Percentiles rank a stretch among this genome's conserved stretches.
Conservation (phyloP, 176 grass and related monocot species). For the Oryza meridionalis region DNA sequence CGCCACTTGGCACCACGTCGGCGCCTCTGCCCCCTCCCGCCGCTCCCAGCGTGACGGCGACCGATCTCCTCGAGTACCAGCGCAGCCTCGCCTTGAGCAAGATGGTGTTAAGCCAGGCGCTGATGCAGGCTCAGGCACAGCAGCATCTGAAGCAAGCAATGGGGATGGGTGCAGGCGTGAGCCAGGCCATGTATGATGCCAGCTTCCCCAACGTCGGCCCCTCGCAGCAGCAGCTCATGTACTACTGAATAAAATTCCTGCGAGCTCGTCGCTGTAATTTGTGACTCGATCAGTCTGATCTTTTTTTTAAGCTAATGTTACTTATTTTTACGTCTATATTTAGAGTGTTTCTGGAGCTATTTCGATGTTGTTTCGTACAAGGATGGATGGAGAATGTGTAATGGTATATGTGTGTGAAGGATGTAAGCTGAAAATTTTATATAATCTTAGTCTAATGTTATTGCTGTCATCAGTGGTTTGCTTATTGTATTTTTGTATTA, state of each 20-base stretch:
- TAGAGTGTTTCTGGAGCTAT: neutral
- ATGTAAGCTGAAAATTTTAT: neutral
- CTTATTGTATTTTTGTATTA: too few relatives aligned
- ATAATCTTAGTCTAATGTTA: neutral
- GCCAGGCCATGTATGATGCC: constrained; percentile 70
- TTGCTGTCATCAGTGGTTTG: neutral
- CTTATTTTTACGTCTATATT: neutral
- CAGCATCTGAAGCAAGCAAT: constrained; percentile 78
- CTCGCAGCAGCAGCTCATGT: constrained; percentile 72
- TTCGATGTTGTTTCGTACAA: neutral
- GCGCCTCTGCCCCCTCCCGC: constrained; percentile 68
- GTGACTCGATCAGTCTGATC: neutral
- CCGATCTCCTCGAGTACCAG: constrained; percentile 53
- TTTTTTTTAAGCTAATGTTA: neutral
- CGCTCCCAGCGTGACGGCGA: constrained; percentile 39
- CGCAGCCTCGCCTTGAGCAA: constrained; percentile 64
- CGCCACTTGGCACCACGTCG: constrained; percentile 57
- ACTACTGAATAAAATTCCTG: constrained; percentile 56
- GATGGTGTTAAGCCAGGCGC: constrained; percentile 57
- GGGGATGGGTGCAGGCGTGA: constrained; percentile 62
- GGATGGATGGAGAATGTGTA: neutral
- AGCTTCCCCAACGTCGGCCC: constrained; percentile 54
- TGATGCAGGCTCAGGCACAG: constrained; percentile 60
- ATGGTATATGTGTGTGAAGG: neutral
- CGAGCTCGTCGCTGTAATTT: constrained; percentile 13